phyloP scores from a whole-genome alignment of 1,139 yeast genomes.

The Taiozyma sp. region DNA sequence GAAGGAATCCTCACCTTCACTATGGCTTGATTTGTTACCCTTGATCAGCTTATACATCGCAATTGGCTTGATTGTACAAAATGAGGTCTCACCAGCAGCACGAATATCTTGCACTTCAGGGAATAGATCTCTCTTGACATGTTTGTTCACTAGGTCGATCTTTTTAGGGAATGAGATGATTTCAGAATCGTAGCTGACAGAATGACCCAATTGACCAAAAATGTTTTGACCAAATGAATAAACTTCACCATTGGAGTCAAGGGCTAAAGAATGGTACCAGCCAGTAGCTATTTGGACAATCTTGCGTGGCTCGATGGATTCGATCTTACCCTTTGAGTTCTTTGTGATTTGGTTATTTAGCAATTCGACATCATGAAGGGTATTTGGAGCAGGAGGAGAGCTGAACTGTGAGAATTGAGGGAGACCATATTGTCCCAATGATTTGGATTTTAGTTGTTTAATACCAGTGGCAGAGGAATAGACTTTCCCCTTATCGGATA shows the following conservation, averaged over 20 bases:
- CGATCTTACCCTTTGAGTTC: conserved; percentile 24
- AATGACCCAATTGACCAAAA: conserved; percentile 78
- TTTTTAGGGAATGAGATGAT: conserved; percentile 63
- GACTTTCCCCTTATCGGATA: conserved; percentile 58
- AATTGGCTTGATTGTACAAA: conserved; percentile 37
- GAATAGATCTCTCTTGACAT: conserved; percentile 33
- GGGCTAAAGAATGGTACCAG: conserved; percentile 61
- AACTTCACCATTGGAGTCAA: conserved; percentile 55
- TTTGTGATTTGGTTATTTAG: conserved; percentile 32
- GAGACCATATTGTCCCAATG: conserved; percentile 78
- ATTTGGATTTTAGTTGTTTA: conserved; percentile 26
- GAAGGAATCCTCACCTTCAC: conserved; percentile 25
- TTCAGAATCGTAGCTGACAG: conserved; percentile 59
- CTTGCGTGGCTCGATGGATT: conserved; percentile 33
- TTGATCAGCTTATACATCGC: conserved; percentile 23
- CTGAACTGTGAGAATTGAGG: conserved; percentile 66
- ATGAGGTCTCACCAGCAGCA: conserved; percentile 70
- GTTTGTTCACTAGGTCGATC: conserved; percentile 35
- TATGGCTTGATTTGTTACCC: conserved; percentile 11
- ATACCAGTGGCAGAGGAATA: conserved; percentile 56
- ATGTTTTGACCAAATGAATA: conserved; percentile 85
- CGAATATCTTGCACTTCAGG: conserved; percentile 45
- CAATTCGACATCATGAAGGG: conserved; percentile 29
- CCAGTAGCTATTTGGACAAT: conserved; percentile 70
- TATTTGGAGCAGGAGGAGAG: conserved; percentile 38